Evolutionary conservation across 371 early-diverging fungal species (phyloP), one percentile per base, ranked within the genome.

Genomic region (Umbelopsis sp.): DNA sequence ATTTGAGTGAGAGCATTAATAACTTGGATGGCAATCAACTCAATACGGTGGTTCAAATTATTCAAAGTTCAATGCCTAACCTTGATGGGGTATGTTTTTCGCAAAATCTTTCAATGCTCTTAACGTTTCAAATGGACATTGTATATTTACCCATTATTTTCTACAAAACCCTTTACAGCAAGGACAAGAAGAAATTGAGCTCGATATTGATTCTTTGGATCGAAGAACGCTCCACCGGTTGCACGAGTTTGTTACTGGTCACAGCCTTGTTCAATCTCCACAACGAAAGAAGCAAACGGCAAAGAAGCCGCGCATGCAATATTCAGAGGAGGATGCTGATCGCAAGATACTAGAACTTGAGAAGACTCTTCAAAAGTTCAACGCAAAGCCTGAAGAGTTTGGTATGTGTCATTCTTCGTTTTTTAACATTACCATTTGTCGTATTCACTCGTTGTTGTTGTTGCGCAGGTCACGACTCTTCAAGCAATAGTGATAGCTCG

Each of bases 201-300:
- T 99, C 65, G 99, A 99, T 72, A 96, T 99, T 73, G 96, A 96
- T 70, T 81, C 94, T 0, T 80, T 99, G 51, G 94, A 94, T 73
- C 82, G 86, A 69, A 78, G 71, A n/a, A 96, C 97, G 14, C 85
- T 97, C 44, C 89, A 89, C 76, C 87, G 87, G 74, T 78, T 99
- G 69, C 95, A 95, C 73, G 86, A 92, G 70, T 96, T 92, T 77
- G 97, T 96, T 4, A 84, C 80, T 20, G 86, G 82, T 38, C 86
- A 86, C 68, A 84, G 78, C 51, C 63, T 79, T n/a, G 53, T 77
- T 11, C 69, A 67, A 35, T 29, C 53, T 14, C 48, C 66, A 37
- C 64, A 52, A 65, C 66, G 38, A 44, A 72, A 51, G 62, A 65
- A 29, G 11, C 70, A 65, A 7, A 65, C 68, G 37, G 70, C 69